Evolutionary conservation across 202 grass and related monocot species (phyloP).

Genomic region (Saccharum hybrid): DNA sequence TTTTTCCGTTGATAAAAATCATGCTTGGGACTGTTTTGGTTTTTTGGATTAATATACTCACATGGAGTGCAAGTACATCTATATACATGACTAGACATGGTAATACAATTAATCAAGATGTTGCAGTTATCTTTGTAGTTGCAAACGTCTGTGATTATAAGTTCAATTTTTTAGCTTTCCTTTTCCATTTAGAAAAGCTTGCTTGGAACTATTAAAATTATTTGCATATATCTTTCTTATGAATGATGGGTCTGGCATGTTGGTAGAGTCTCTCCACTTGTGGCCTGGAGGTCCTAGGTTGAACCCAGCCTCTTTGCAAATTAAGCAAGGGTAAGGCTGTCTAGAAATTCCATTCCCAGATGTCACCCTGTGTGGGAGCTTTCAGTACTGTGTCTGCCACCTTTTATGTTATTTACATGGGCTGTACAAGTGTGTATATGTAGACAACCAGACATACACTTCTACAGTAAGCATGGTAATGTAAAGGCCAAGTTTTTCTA

Average conservation of each 20-base stretch:
- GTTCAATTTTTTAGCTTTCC: not conserved
- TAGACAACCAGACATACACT: not conserved
- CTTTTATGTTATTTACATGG: not conserved
- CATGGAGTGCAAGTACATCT: not conserved
- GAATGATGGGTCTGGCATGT: not conserved
- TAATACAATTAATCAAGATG: not conserved
- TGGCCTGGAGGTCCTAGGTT: not conserved
- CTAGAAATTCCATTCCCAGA: not conserved
- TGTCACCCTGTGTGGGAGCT: not conserved
- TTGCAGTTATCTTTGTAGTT: not conserved
- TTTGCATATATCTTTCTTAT: not conserved
- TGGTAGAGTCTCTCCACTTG: not conserved
- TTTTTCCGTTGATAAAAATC: not conserved
- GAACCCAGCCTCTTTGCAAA: not conserved
- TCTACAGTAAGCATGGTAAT: not conserved
- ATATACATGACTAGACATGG: not conserved
- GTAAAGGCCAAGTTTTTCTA: not conserved
- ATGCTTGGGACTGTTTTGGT: not conserved
- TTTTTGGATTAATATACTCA: not conserved
- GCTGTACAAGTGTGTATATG: not conserved
- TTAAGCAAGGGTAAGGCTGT: not conserved
- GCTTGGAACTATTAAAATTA: not conserved
- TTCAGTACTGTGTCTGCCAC: not conserved
- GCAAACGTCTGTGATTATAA: not conserved
- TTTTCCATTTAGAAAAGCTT: not conserved